These are phyloP conservation scores for Tetracentron sinense DNA, from an alignment of 164 flowering plant species.

Conservation along the genomic window DNA sequence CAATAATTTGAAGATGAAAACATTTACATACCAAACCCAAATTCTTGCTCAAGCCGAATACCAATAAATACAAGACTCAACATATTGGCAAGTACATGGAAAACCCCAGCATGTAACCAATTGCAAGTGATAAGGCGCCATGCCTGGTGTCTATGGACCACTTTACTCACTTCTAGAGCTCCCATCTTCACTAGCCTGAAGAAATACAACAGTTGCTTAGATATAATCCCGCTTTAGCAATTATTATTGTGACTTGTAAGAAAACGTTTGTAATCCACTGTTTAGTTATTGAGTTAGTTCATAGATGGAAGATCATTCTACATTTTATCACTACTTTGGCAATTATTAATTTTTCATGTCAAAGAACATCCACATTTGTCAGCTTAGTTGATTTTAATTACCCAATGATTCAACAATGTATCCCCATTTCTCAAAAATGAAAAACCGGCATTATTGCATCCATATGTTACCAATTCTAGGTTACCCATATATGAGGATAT, in stretches of 20 bases:
- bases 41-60: constrained; percentile 86
- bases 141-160: constrained; percentile 51
- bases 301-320: background rate
- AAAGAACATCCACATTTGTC: too few relatives aligned
- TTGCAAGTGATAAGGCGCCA: constrained; percentile 74
- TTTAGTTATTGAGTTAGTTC: background rate
- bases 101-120: constrained; percentile 81
- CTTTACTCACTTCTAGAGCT: constrained; percentile 50
- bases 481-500: too few relatives aligned
- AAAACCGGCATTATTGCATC: too few relatives aligned
- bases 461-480: too few relatives aligned
- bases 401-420: too few relatives aligned
- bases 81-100: constrained; percentile 84
- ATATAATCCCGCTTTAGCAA: constrained; percentile 1
- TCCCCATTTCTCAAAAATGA: too few relatives aligned
- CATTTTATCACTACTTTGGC: background rate
- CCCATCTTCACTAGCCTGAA: constrained; percentile 68
- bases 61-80: constrained; percentile 79
- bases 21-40: constrained; percentile 63
- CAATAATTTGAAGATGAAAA: background rate
- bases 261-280: background rate
- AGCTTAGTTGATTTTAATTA: too few relatives aligned
- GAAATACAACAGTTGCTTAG: background rate
- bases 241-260: background rate
- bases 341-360: too few relatives aligned